These are phyloP conservation scores for Sutorius eximius DNA, from an alignment of 1,284 basidiomycete genomes.

Conservation along the genomic window DNA sequence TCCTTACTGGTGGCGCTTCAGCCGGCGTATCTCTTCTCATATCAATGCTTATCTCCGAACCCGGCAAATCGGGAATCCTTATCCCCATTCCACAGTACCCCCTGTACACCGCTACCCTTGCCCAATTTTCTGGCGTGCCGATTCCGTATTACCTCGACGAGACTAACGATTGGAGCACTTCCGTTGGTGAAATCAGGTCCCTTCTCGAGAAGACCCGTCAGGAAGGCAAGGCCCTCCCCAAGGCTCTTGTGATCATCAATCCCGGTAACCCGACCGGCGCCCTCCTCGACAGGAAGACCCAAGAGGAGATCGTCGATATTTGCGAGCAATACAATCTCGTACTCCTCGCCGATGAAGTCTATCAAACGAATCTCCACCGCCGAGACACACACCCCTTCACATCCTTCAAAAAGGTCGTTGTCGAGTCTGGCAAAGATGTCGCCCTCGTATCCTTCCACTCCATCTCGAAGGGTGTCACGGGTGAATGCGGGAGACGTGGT, in stretches of 20 bases:
- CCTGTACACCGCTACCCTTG: slow-evolving; percentile 92
- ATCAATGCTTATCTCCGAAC: slow-evolving; percentile 70
- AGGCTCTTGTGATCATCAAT: slow-evolving; percentile 92
- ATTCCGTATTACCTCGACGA: slow-evolving; percentile 92
- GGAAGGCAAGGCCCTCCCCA: slow-evolving; percentile 61
- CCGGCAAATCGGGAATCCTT: slow-evolving; percentile 71
- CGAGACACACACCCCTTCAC: slow-evolving; percentile 71
- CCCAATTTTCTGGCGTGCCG: slow-evolving; percentile 78
- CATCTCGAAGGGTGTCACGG: slow-evolving; percentile 91
- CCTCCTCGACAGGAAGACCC: slow-evolving; percentile 70
- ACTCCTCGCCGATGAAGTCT: slow-evolving; percentile 93
- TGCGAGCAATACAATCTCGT: slow-evolving; percentile 87
- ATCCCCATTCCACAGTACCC: slow-evolving; percentile 99
- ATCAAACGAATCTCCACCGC: slow-evolving; percentile 88
- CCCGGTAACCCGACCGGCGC: slow-evolving; percentile 95
- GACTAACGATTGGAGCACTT: slow-evolving; percentile 82
- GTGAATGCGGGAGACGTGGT: slow-evolving; percentile 91
- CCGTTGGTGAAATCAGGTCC: slow-evolving; percentile 64
- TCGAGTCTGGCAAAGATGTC: slow-evolving; percentile 59
- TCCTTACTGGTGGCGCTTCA: slow-evolving; percentile 92
- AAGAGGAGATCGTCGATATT: slow-evolving; percentile 72
- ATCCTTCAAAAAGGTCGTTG: slow-evolving; percentile 88
- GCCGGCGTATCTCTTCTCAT: slow-evolving; percentile 90
- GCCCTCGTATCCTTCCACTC: slow-evolving; percentile 93
- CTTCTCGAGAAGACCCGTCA: slow-evolving; percentile 68